phyloP scores from a whole-genome alignment of 176 grass and related monocot genomes.

The Saccharum spontaneum region DNA sequence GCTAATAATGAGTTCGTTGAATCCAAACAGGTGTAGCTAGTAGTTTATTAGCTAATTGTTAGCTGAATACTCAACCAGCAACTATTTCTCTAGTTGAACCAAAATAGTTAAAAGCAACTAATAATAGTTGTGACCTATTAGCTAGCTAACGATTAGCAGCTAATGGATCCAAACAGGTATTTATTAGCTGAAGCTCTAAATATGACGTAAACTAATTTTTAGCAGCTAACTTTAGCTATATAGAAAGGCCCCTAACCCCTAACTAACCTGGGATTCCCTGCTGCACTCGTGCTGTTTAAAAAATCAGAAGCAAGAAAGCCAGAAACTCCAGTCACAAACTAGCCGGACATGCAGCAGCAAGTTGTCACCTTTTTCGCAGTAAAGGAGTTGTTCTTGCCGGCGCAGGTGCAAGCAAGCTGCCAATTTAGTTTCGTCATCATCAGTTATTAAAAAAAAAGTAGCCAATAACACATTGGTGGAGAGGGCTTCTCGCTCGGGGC shows the following conservation, averaged over 20 bases:
- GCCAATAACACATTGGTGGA: no score
- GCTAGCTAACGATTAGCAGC: no score
- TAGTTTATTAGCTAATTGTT: no score
- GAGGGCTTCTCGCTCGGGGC: neutral
- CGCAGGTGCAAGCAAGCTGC: neutral
- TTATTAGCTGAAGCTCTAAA: no score
- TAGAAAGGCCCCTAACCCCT: neutral
- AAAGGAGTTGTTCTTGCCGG: neutral
- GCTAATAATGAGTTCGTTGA: no score
- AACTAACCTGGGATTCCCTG: neutral
- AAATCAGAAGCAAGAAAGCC: neutral
- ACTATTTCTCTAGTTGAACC: no score
- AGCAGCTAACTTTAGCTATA: neutral
- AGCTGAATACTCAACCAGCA: no score
- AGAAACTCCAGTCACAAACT: neutral
- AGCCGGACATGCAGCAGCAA: neutral
- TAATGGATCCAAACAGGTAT: no score
- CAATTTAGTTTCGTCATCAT: neutral
- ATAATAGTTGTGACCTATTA: no score
- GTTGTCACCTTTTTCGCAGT: conserved; percentile 12
- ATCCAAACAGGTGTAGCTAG: no score
- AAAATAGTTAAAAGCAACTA: no score
- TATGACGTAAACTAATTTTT: no score
- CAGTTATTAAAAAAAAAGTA: neutral
- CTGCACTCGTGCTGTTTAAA: neutral